Evolutionary conservation across 2,329 filamentous ascomycete species (phyloP), one percentile per base, ranked within the genome.

Genomic region (Geosmithia morbida): DNA sequence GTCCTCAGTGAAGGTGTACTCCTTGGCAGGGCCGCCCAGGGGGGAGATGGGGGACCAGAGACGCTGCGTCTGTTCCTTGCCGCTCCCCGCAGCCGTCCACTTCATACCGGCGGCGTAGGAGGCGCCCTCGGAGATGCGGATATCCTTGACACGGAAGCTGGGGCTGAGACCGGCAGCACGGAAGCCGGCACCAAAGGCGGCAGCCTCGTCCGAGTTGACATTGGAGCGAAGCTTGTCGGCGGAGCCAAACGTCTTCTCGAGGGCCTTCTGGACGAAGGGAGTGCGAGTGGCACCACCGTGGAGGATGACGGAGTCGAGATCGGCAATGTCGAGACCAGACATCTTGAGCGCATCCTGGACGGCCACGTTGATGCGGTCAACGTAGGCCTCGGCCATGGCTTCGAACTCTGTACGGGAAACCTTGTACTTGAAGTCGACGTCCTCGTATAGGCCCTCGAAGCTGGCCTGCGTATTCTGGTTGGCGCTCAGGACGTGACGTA

Each of bases 131-230:
- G 71, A 75, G 46, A 85, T 79, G 50, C 85, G 77, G 54, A 98
- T 98, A 60, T 97, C 92, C 74, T 97, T 98, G 60, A 98, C 92
- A 51, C 88, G 83, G 79, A 98, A 98, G 61, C 85, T 90, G 41
- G 90, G 88, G 66, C 87, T 96, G 49, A 98, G 74, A 55, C 87
- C 81, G 46, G 92, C 92, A 46, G 87, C 92, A 60, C 89, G 87
- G 74, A 98, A 97, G 26, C 85, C 89, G 48, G 92, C 90, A 56
- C 92, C 92, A 63, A 97, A 94, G 10, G 94, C 92, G 46, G 92
- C 92, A 20, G 92, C 85, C 66, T 98, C 92, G 58, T 98, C 92
- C 11, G 90, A 85, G 67, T 98, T 98, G 60, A 98, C 92, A 57
- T 94, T 98, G 59, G 83, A 85, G 53, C 88, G 83, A 50, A 98